Evolutionary conservation across 2,329 filamentous ascomycete species (phyloP).

Genomic region (Diaporthe ampelina): DNA sequence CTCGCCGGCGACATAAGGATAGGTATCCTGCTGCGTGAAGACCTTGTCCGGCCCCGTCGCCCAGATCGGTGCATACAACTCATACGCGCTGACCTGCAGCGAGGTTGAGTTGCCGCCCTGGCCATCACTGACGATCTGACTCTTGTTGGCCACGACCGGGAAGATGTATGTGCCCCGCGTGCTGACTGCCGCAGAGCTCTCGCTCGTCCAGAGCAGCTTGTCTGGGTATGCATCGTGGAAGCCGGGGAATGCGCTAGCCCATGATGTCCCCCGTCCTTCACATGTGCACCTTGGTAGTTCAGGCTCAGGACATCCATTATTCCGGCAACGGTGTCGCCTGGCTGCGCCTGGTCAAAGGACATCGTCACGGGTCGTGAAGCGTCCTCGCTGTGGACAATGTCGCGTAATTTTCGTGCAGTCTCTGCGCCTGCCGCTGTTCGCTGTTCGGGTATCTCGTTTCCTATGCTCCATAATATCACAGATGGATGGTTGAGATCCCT

Average conservation of each 20-base stretch:
- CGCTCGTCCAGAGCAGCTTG: slow-evolving; percentile 6
- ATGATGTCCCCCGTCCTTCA: not conserved
- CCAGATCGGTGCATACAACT: slow-evolving; percentile 62
- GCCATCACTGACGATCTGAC: slow-evolving; percentile 53
- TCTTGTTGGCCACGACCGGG: slow-evolving; percentile 58
- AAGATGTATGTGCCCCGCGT: slow-evolving; percentile 63
- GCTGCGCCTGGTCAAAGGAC: slow-evolving; percentile 61
- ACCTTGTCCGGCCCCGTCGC: slow-evolving; percentile 67
- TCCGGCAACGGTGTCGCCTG: slow-evolving; percentile 54
- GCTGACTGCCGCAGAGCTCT: not conserved
- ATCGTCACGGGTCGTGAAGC: slow-evolving; percentile 59
- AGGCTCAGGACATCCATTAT: slow-evolving; percentile 53
- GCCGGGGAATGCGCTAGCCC: not conserved
- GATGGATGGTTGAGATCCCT: slow-evolving; percentile 70
- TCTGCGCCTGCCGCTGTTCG: slow-evolving; percentile 49
- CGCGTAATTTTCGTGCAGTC: slow-evolving; percentile 53
- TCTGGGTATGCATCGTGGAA: not conserved
- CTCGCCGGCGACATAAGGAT: slow-evolving; percentile 66
- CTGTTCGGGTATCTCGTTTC: slow-evolving; percentile 68
- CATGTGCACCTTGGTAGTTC: slow-evolving; percentile 19
- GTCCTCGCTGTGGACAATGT: slow-evolving; percentile 62
- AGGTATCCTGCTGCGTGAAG: slow-evolving; percentile 61
- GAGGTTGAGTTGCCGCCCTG: slow-evolving; percentile 55
- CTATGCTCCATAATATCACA: slow-evolving; percentile 65
- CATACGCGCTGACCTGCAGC: slow-evolving; percentile 62